Base-by-base conservation (phyloP, 495 filamentous ascomycete species). In the Penicillium goetzii region DNA sequence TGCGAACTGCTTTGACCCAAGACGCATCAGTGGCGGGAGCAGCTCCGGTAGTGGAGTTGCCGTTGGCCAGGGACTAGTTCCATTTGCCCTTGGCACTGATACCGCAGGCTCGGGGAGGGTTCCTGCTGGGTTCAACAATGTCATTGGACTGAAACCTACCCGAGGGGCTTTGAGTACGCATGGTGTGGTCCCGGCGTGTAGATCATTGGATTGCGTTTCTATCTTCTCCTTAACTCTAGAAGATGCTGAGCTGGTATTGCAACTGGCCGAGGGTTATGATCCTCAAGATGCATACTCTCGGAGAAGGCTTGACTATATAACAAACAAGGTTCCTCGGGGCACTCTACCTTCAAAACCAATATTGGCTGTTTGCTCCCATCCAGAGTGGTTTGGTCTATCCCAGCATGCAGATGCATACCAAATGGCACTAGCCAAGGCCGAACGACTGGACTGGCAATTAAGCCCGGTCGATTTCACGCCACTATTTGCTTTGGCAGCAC, bases 71-170 rank as follows among this genome's bases (percentile, higher is more conserved):
- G 70, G 74, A 5, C 78, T 89, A 4, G 83, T 86, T n/a, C 82
- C 84, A 2, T 89, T 90, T 63, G 83, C 86, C 2, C 72, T 90
- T 12, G 86, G 80, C 8, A 89, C 86, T 2, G 88, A 89, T 65
- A 89, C 88, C 11, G 88, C 88, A n/a, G 88, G 88, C 1, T 86
- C 83, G 7, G 85, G 85, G 9, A 78, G 88, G 32, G 81, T 89
- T 0, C 88, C 88, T 2, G 82, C 88, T 1, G 81, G 79, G 0
- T 85, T 88, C 72, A 89, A 89, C 70, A 85, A 85, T 30, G 74
- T 90, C 34, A 80, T 88, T n/a, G 88, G 88, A 17, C 86, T 85
- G 72, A 90, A 90, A 64, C 88, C 88, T 2, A 90, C 88, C 3
- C 83, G 85, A 58, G 87, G 88, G 12, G 84, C 85, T 3, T 74